A percentile compares a stretch with the other conserved stretches of the same genome.
phyloP scores from a whole-genome alignment of 257 asterid genomes.

The Nicotiana tabacum region DNA sequence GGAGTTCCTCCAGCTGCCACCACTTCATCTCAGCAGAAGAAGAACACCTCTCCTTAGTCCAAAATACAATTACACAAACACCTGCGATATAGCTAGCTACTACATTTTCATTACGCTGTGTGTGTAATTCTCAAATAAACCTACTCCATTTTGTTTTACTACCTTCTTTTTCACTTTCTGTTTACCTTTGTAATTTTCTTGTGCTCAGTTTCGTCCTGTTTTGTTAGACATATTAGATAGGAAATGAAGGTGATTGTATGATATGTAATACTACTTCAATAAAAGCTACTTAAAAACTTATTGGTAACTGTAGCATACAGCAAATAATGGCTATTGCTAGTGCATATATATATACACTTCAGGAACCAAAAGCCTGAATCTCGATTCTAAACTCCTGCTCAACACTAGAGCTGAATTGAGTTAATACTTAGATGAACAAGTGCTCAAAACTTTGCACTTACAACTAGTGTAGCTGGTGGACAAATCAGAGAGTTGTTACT shows the following conservation, averaged over 20 bases:
- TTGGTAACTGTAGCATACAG: neutral
- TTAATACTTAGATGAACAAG: neutral
- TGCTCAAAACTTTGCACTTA: neutral
- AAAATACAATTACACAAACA: neutral
- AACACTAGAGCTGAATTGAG: neutral
- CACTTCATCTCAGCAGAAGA: conserved; percentile 30
- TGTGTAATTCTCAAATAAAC: neutral
- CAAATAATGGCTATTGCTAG: neutral
- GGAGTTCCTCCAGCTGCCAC: conserved; percentile 46
- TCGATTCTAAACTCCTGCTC: neutral
- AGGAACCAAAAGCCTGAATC: neutral
- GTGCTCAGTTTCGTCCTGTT: neutral
- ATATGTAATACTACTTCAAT: neutral
- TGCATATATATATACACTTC: neutral
- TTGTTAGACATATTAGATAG: conserved; percentile 5
- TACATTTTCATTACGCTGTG: neutral
- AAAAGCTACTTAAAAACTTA: neutral
- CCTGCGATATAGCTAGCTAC: neutral
- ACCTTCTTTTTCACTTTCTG: neutral
- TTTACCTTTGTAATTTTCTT: neutral
- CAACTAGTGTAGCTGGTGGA: neutral
- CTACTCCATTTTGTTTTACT: neutral
- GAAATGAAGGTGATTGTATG: conserved; percentile 2
- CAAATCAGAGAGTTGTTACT: neutral
- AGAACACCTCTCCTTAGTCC: conserved; percentile 11